These are phyloP conservation scores for Cercospora canescens DNA, from an alignment of 2,329 filamentous ascomycete species.

Conservation along the genomic window DNA sequence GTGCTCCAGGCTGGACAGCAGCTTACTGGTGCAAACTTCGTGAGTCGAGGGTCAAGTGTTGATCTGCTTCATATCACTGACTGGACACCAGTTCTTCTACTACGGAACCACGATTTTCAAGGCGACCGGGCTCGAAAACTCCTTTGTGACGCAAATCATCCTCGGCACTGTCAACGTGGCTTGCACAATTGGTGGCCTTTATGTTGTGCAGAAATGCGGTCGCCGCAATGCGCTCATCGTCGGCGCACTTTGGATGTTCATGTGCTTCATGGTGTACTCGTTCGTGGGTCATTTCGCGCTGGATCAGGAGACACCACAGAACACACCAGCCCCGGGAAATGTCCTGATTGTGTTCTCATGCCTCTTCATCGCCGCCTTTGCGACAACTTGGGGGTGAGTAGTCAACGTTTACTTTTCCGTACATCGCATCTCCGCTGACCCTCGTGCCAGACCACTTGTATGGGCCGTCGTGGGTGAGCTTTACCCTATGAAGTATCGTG, in stretches of 20 bases:
- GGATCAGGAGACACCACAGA: conserved; percentile 20
- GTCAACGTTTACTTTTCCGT: background rate
- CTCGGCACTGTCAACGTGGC: conserved; percentile 50
- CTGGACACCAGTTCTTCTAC: conserved; percentile 20
- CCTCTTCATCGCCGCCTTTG: conserved; percentile 39
- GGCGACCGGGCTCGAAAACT: conserved; percentile 37
- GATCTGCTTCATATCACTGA: background rate
- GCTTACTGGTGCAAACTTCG: conserved; percentile 45
- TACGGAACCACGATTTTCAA: conserved; percentile 42
- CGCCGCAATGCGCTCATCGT: conserved; percentile 50
- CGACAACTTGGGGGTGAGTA: conserved; percentile 36
- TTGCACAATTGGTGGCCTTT: conserved; percentile 50
- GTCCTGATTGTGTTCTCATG: conserved; percentile 40
- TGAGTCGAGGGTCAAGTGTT: conserved; percentile 30
- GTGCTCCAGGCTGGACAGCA: conserved; percentile 36
- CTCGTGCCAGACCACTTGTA: conserved; percentile 23
- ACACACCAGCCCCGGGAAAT: conserved; percentile 32
- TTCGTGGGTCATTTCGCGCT: conserved; percentile 35
- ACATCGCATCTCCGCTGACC: background rate
- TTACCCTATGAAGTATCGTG: conserved; percentile 41
- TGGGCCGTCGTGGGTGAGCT: conserved; percentile 40
- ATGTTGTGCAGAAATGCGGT: conserved; percentile 51
- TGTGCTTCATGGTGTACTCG: conserved; percentile 64
- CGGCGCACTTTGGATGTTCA: conserved; percentile 43
- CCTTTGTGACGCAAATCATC: conserved; percentile 50